Evolutionary conservation across 345 rosid genomes (phyloP).

Genomic region (Arabidopsis suecica): DNA sequence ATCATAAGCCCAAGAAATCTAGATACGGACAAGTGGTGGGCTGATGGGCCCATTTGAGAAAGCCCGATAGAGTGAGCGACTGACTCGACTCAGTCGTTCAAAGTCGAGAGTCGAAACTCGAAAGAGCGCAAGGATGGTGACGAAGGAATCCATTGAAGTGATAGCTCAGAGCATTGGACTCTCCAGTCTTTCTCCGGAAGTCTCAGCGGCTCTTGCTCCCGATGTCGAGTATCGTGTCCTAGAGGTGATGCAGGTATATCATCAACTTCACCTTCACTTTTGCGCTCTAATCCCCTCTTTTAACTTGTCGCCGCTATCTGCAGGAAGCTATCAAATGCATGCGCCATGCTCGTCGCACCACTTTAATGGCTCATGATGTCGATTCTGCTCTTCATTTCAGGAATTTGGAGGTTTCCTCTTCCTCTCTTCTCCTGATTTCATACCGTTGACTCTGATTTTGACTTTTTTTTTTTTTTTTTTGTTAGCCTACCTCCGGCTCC

Average conservation of each 20-base stretch:
- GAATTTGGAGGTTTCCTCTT: slow-evolving; percentile 68
- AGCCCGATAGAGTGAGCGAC: background rate
- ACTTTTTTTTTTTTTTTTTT: background rate
- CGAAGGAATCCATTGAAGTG: slow-evolving; percentile 87
- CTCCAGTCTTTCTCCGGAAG: slow-evolving; percentile 70
- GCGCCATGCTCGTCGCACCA: slow-evolving; percentile 82
- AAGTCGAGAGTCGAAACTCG: background rate
- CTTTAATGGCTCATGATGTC: slow-evolving; percentile 69
- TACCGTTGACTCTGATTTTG: slow-evolving; percentile 16
- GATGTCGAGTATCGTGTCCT: slow-evolving; percentile 91
- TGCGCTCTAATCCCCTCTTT: background rate
- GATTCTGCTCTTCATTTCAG: slow-evolving; percentile 75
- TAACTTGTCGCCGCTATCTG: slow-evolving; percentile 19
- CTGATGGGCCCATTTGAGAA: slow-evolving; percentile 3
- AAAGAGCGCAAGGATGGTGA: slow-evolving; percentile 38
- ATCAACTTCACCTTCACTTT: background rate
- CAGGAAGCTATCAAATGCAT: slow-evolving; percentile 94
- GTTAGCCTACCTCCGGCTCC: slow-evolving; percentile 73
- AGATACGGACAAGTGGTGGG: slow-evolving; percentile 12
- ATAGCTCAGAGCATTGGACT: slow-evolving; percentile 86
- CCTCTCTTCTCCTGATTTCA: slow-evolving; percentile 4
- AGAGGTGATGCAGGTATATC: slow-evolving; percentile 81
- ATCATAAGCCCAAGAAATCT: background rate
- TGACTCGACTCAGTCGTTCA: background rate
- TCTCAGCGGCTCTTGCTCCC: slow-evolving; percentile 65